Evolutionary conservation across 1,139 yeast genomes (phyloP).

Genomic region (Candida glucosophila): DNA sequence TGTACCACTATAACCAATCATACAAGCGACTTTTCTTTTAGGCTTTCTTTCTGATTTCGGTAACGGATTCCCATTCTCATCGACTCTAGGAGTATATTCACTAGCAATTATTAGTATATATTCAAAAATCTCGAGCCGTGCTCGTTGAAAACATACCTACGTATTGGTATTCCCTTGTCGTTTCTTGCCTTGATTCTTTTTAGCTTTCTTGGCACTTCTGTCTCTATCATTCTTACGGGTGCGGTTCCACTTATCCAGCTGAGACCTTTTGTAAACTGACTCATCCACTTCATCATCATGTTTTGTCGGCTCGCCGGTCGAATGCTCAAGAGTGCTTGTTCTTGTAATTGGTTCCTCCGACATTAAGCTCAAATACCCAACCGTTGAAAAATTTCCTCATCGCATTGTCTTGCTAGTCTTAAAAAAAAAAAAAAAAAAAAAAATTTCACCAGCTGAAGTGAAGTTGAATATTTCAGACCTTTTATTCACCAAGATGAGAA

Average conservation of each 20-base stretch:
- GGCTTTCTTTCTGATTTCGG: constrained; percentile 60
- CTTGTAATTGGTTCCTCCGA: constrained; percentile 4
- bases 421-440: constrained; percentile 3
- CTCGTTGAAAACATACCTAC: constrained; percentile 34
- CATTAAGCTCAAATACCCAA: constrained; percentile 2
- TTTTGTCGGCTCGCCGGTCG: constrained; percentile 1
- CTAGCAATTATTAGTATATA: constrained; percentile 22
- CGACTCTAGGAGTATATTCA: constrained; percentile 37
- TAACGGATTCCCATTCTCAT: constrained; percentile 54
- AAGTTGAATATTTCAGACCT: not conserved
- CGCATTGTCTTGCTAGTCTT: constrained; percentile 4
- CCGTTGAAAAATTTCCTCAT: constrained; percentile 6
- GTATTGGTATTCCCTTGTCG: constrained; percentile 27
- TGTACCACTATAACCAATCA: constrained; percentile 96
- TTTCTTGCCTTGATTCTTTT: constrained; percentile 11
- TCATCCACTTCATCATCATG: constrained; percentile 12
- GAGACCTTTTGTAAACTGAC: constrained; percentile 31
- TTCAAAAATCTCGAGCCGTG: not conserved
- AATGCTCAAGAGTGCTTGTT: constrained; percentile 1
- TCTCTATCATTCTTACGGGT: constrained; percentile 24
- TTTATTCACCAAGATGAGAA: constrained; percentile 57
- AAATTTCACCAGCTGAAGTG: not conserved
- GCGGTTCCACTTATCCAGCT: constrained; percentile 33
- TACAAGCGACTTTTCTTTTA: constrained; percentile 82
- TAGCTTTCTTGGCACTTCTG: constrained; percentile 22